A percentile compares a stretch with the other conserved stretches of the same genome.
Conservation (phyloP, 495 filamentous ascomycete genomes). For the Alectoria sarmentosa region DNA sequence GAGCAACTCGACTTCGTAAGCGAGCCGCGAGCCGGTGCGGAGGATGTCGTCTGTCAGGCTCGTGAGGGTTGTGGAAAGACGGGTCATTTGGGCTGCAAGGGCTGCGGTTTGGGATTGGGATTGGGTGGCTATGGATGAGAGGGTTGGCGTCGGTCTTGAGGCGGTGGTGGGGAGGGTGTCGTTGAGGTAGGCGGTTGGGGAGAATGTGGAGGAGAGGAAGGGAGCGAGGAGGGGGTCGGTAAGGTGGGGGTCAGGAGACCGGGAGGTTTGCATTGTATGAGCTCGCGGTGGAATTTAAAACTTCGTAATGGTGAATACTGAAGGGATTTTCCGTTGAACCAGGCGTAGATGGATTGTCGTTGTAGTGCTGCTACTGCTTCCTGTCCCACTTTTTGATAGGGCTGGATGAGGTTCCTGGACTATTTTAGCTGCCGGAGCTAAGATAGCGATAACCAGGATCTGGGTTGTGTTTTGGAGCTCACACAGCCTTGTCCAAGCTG, state of each 20-base stretch:
- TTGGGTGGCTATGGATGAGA: constrained; percentile 71
- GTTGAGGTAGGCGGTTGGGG: constrained; percentile 66
- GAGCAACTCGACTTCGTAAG: constrained; percentile 91
- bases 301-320: not conserved
- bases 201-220: constrained; percentile 60
- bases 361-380: not conserved
- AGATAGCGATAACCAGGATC: constrained; percentile 16
- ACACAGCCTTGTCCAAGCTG: constrained; percentile 10
- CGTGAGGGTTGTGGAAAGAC: constrained; percentile 75
- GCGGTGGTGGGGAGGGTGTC: constrained; percentile 47
- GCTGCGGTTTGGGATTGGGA: constrained; percentile 79
- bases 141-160: constrained; percentile 46
- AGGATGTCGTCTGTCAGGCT: constrained; percentile 92
- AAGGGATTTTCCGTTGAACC: too few relatives aligned
- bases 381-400: constrained; percentile 1
- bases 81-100: constrained; percentile 77
- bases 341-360: too few relatives aligned
- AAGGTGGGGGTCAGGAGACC: constrained; percentile 49
- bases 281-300: constrained; percentile 21
- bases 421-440: constrained; percentile 16
- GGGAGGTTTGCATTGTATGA: constrained; percentile 25
- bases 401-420: not conserved
- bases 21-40: constrained; percentile 72
- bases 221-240: constrained; percentile 56
- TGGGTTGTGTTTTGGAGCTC: not conserved